Conservation (phyloP, 2,329 filamentous ascomycete species). For the Paraphoma chrysanthemicola region DNA sequence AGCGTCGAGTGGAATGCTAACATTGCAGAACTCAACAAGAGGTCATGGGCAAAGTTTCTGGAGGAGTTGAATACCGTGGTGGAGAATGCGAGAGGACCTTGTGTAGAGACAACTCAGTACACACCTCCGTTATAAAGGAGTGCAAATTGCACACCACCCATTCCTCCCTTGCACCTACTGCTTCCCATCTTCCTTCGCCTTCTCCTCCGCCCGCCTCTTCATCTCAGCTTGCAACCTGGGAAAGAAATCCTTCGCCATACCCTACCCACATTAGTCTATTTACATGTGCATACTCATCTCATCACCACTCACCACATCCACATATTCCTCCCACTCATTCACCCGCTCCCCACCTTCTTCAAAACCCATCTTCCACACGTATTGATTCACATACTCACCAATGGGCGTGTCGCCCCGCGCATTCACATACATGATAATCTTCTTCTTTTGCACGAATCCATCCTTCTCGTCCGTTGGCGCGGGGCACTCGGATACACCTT, state of each 20-base stretch:
- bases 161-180: no score
- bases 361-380: slow-evolving; percentile 39
- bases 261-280: not conserved
- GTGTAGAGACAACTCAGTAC: no score
- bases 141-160: no score
- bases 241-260: slow-evolving; percentile 37
- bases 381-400: slow-evolving; percentile 33
- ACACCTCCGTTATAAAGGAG: no score
- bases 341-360: slow-evolving; percentile 18
- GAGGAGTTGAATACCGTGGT: no score
- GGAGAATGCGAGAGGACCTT: no score
- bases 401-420: slow-evolving; percentile 40
- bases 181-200: not conserved
- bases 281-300: not conserved
- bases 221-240: slow-evolving; percentile 32
- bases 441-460: slow-evolving; percentile 4
- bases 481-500: slow-evolving; percentile 22
- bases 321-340: slow-evolving; percentile 34
- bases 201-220: slow-evolving; percentile 5
- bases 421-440: slow-evolving; percentile 42
- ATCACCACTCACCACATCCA: slow-evolving; percentile 22
- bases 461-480: not conserved
- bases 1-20: no score
- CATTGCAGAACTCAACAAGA: no score
- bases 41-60: no score